Evolutionary conservation across 2,329 filamentous ascomycete species (phyloP).

Genomic region (Alternaria sp.): DNA sequence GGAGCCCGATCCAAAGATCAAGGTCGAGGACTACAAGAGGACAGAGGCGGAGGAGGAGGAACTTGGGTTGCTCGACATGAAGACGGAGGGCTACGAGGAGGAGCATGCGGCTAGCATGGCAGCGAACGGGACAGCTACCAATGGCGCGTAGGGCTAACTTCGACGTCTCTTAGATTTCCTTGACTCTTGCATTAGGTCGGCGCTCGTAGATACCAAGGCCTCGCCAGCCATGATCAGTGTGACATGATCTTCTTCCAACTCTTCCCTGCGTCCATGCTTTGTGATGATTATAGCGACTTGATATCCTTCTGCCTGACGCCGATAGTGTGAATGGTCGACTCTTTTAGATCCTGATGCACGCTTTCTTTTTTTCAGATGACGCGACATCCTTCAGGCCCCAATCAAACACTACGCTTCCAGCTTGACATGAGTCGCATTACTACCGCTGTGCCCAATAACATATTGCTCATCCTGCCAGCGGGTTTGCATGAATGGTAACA

Average conservation of each 20-base stretch:
- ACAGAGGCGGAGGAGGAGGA: conserved; percentile 95
- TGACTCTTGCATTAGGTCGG: conserved; percentile 33
- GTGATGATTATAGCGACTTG: neutral
- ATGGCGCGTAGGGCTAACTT: conserved; percentile 17
- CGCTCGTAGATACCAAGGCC: conserved; percentile 44
- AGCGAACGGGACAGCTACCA: conserved; percentile 28
- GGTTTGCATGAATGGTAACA: conserved; percentile 80
- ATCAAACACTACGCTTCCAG: neutral
- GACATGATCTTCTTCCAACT: conserved; percentile 5
- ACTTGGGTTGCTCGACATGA: conserved; percentile 89
- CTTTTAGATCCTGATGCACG: neutral
- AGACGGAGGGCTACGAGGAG: conserved; percentile 82
- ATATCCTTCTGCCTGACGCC: neutral
- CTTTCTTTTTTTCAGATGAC: neutral
- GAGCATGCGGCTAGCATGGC: conserved; percentile 27
- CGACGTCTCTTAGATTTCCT: conserved; percentile 21
- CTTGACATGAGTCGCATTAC: conserved; percentile 40
- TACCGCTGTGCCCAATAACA: neutral
- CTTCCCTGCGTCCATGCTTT: neutral
- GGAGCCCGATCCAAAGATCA: conserved; percentile 84
- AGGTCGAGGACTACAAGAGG: conserved; percentile 79
- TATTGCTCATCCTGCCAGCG: conserved; percentile 62
- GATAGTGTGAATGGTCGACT: neutral
- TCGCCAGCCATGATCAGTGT: conserved; percentile 38
- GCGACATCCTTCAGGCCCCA: neutral